A percentile compares a stretch with the other conserved stretches of the same genome.
Conservation (phyloP, 1,284 basidiomycete genomes). For the Schizophyllum commune region DNA sequence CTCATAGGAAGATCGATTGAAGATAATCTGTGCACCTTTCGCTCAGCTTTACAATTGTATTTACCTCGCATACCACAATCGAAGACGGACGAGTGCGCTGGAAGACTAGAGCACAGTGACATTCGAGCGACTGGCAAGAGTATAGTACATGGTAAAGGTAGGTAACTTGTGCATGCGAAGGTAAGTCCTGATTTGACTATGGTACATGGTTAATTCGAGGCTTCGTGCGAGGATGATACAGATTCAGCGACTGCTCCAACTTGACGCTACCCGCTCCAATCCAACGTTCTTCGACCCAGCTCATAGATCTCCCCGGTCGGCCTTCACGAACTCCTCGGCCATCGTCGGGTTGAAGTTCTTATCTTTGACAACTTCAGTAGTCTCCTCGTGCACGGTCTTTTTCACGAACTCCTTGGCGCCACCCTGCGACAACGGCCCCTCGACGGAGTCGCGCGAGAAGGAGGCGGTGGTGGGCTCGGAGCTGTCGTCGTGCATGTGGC, state of each 20-base stretch:
- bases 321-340: constrained; percentile 2
- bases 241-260: not conserved
- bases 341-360: constrained; percentile 1
- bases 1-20: not conserved
- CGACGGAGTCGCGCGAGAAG: constrained; percentile 33
- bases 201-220: not conserved
- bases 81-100: not conserved
- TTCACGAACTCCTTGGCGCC: constrained; percentile 10
- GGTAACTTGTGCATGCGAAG: not conserved
- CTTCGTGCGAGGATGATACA: not conserved
- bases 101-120: not conserved
- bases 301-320: not conserved
- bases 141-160: not conserved
- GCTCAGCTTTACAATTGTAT: not conserved
- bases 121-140: not conserved
- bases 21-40: not conserved
- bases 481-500: constrained; percentile 13
- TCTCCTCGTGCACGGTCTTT: constrained; percentile 9
- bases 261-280: not conserved
- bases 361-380: constrained; percentile 9
- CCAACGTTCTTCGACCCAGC: too few species aligned
- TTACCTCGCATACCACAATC: not conserved
- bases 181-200: not conserved
- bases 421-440: constrained; percentile 28
- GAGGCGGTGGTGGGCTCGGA: constrained; percentile 20